Percentiles rank a stretch among this genome's conserved stretches.
Conservation (phyloP, 495 filamentous ascomycete species). For the Penicillium malachiteum region DNA sequence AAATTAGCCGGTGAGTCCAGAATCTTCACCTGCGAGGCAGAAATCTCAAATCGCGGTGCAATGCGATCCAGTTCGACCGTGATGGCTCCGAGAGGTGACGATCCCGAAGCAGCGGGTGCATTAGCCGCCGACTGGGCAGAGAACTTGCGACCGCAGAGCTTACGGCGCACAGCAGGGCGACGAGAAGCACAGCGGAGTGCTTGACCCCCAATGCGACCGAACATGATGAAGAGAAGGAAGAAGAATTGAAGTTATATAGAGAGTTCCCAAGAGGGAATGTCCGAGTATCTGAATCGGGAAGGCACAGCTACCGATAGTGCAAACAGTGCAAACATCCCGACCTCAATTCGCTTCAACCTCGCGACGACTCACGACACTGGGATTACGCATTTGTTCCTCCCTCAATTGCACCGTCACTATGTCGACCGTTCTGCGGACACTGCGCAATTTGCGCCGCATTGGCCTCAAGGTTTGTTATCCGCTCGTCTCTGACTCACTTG, state of each 20-base stretch:
- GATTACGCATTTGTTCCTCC: constrained; percentile 13
- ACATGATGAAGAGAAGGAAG: constrained; percentile 26
- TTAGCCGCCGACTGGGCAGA: constrained; percentile 32
- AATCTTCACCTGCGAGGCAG: constrained; percentile 76
- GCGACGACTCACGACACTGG: constrained; percentile 8
- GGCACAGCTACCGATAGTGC: constrained; percentile 15
- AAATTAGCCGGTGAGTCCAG: constrained; percentile 78
- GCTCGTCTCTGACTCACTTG: neutral
- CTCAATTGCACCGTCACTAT: constrained; percentile 54
- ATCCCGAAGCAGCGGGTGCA: constrained; percentile 27
- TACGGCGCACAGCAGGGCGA: constrained; percentile 31
- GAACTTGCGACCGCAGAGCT: constrained; percentile 40
- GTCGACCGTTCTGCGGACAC: constrained; percentile 86
- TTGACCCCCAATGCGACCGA: constrained; percentile 43
- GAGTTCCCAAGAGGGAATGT: neutral
- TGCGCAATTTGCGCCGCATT: constrained; percentile 81
- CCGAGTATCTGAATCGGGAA: constrained; percentile 26
- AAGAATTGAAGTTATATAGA: neutral
- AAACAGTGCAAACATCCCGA: constrained; percentile 42
- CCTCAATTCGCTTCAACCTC: constrained; percentile 23
- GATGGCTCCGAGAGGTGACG: constrained; percentile 53
- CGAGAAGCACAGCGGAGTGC: constrained; percentile 35
- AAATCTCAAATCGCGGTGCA: constrained; percentile 82
- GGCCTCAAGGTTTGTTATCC: constrained; percentile 71
- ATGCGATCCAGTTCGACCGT: constrained; percentile 82